Percentiles rank a stretch among this genome's conserved stretches.
Conservation (phyloP, 2,329 filamentous ascomycete species). For the Colletotrichum musicola region DNA sequence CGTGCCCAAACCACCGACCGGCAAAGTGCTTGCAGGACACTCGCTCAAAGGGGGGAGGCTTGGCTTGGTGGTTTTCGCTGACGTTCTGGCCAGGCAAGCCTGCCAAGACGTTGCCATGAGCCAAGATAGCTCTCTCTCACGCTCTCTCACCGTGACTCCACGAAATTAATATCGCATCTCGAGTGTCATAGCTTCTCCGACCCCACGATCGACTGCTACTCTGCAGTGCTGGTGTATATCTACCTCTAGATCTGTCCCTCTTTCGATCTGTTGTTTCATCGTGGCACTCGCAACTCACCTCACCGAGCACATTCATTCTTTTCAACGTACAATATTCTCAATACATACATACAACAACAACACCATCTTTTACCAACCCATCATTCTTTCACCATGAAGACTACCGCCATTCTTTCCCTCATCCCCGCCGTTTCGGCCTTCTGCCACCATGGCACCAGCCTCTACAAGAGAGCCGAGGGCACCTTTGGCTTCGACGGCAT, state of each 20-base stretch:
- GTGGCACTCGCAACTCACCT: constrained; percentile 8
- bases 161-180: constrained; percentile 29
- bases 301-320: constrained; percentile 24
- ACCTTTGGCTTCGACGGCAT: constrained; percentile 56
- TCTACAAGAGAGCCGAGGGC: constrained; percentile 44
- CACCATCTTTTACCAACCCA: background rate
- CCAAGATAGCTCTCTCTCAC: constrained; percentile 4
- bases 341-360: background rate
- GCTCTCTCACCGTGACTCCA: constrained; percentile 15
- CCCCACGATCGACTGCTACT: constrained; percentile 14
- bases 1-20: background rate
- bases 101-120: constrained; percentile 27
- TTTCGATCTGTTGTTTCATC: constrained; percentile 7
- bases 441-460: constrained; percentile 52
- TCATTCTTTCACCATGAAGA: constrained; percentile 41
- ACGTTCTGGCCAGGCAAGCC: constrained; percentile 11
- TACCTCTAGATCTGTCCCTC: constrained; percentile 26
- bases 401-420: constrained; percentile 37
- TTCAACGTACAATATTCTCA: background rate
- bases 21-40: constrained; percentile 15
- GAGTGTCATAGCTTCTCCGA: constrained; percentile 15
- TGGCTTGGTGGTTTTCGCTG: constrained; percentile 5
- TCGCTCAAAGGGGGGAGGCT: background rate
- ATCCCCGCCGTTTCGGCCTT: constrained; percentile 43
- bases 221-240: constrained; percentile 27